Conservation (phyloP, 2,329 filamentous ascomycete species). For the Teratosphaeria pseudoeucalypti region DNA sequence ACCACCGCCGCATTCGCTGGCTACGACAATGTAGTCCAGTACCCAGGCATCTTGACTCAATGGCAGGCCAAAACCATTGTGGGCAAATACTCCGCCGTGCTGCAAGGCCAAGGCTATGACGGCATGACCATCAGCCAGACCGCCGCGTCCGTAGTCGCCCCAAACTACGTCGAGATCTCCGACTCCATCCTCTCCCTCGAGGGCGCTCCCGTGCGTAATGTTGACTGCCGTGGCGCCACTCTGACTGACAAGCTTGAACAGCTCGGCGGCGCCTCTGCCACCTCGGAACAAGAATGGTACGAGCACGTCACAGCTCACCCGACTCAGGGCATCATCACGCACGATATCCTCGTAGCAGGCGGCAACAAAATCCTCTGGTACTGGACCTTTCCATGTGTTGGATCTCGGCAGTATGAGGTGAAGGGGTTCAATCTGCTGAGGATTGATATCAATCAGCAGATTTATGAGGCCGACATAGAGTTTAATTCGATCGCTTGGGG, state of each 20-base stretch:
- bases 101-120: constrained; percentile 1
- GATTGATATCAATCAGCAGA: constrained; percentile 4
- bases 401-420: constrained; percentile 1
- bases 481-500: constrained; percentile 11
- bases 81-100: constrained; percentile 3
- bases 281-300: constrained; percentile 3
- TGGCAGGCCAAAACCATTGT: constrained; percentile 3
- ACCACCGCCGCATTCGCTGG: background rate
- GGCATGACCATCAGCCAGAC: constrained; percentile 1
- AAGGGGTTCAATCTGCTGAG: constrained; percentile 6
- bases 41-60: background rate
- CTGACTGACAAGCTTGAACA: background rate
- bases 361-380: constrained; percentile 6
- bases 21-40: background rate
- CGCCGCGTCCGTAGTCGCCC: constrained; percentile 1
- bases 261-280: constrained; percentile 1
- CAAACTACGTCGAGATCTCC: constrained; percentile 4
- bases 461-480: constrained; percentile 5
- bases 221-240: too few relatives aligned
- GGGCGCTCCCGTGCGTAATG: background rate
- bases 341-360: constrained; percentile 3
- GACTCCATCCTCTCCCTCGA: constrained; percentile 6
- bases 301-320: constrained; percentile 1
- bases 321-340: constrained; percentile 2
- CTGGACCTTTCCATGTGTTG: constrained; percentile 3